Conservation (phyloP, 306 rosid species). For the Corylus heterophylla region DNA sequence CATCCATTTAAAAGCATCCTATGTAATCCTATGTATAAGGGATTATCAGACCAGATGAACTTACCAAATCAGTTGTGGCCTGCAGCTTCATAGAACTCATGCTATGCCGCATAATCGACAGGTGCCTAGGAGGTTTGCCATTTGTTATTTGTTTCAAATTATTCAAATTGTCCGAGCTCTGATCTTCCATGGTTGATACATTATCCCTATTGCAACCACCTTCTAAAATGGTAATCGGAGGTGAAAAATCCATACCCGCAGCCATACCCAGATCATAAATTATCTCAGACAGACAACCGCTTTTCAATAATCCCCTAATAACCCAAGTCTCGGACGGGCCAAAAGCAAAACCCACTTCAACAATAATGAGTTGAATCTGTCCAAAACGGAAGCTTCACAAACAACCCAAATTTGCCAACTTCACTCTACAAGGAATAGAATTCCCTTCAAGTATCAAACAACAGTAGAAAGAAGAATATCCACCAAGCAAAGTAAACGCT, state of each 20-base stretch:
- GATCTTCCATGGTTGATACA: slow-evolving; percentile 46
- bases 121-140: slow-evolving; percentile 72
- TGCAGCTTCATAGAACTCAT: slow-evolving; percentile 51
- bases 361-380: neutral
- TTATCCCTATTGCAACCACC: slow-evolving; percentile 46
- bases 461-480: neutral
- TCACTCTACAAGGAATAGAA: neutral
- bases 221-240: slow-evolving; percentile 47
- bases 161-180: slow-evolving; percentile 33
- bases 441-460: slow-evolving; percentile 6
- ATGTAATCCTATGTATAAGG: neutral
- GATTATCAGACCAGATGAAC: slow-evolving; percentile 13
- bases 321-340: neutral
- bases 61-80: slow-evolving; percentile 52
- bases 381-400: neutral
- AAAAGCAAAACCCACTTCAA: neutral
- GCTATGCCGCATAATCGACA: slow-evolving; percentile 49
- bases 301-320: slow-evolving; percentile 1
- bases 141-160: slow-evolving; percentile 37
- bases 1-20: neutral
- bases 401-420: neutral
- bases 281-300: neutral
- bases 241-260: slow-evolving; percentile 56
- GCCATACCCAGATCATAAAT: slow-evolving; percentile 52
- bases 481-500: slow-evolving; percentile 8